These are phyloP conservation scores for Drechslerella dactyloides DNA, from an alignment of 2,329 filamentous ascomycete genomes.

Conservation along the genomic window DNA sequence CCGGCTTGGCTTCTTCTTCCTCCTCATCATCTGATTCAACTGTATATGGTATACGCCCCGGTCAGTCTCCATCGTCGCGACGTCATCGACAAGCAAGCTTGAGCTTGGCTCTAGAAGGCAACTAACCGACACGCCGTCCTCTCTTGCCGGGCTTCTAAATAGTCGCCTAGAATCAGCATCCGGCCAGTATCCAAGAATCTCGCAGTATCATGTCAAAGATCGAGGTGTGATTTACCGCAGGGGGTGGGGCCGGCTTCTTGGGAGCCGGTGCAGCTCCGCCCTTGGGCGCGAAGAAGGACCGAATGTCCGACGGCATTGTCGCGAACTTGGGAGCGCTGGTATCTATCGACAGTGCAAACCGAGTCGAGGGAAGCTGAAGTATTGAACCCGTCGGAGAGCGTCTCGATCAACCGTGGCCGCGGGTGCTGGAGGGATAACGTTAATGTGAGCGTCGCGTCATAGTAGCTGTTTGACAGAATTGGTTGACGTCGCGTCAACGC, in stretches of 20 bases:
- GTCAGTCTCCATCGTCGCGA: conserved; percentile 9
- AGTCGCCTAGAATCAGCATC: conserved; percentile 2
- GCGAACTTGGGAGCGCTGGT: too few relatives aligned
- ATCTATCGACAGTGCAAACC: background rate
- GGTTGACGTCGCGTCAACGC: conserved; percentile 21
- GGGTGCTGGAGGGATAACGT: too few relatives aligned
- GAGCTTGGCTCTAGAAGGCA: background rate
- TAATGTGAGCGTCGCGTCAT: background rate
- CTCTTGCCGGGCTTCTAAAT: conserved; percentile 26
- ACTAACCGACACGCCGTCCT: conserved; percentile 44
- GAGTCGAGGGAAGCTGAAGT: background rate
- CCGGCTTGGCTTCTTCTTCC: conserved; percentile 57
- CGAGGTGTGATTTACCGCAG: conserved; percentile 47
- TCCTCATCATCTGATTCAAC: conserved; percentile 58
- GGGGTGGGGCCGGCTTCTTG: conserved; percentile 50
- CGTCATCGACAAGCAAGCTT: background rate
- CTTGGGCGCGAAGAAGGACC: conserved; percentile 86
- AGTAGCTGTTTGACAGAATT: conserved; percentile 4
- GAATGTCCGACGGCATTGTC: conserved; percentile 81
- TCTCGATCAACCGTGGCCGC: too few relatives aligned
- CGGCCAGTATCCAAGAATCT: background rate
- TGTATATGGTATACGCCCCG: conserved; percentile 43
- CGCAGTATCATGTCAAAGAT: background rate
- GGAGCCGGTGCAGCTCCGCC: conserved; percentile 59
- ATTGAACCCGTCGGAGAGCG: too few relatives aligned